These are phyloP conservation scores for Aureobasidium pullulans DNA, from an alignment of 2,329 filamentous ascomycete species.

Conservation along the genomic window DNA sequence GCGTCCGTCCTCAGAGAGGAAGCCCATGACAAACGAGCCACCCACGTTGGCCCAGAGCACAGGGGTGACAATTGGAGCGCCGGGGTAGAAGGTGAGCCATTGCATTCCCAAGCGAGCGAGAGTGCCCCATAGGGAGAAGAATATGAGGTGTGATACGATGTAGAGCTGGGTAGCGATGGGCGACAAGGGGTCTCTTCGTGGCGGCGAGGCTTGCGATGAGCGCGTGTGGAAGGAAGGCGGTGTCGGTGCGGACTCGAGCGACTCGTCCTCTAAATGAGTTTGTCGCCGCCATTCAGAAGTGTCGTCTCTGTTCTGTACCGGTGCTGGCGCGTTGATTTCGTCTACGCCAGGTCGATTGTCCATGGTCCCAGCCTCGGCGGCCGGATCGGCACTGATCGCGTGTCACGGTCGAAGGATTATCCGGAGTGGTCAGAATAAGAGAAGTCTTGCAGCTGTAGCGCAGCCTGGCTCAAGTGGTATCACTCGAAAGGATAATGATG, in stretches of 20 bases:
- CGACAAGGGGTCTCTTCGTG: neutral
- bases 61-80: slow-evolving; percentile 64
- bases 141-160: slow-evolving; percentile 71
- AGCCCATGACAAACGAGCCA: slow-evolving; percentile 78
- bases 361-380: too few species aligned
- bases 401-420: too few species aligned
- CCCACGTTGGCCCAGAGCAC: slow-evolving; percentile 83
- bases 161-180: slow-evolving; percentile 39
- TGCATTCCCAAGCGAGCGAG: slow-evolving; percentile 75
- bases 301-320: slow-evolving; percentile 12
- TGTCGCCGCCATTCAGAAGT: neutral
- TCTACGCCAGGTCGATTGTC: neutral
- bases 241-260: slow-evolving; percentile 42
- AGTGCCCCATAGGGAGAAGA: slow-evolving; percentile 81
- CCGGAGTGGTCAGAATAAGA: neutral
- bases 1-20: slow-evolving; percentile 69
- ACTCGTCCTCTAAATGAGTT: slow-evolving; percentile 20
- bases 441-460: neutral
- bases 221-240: slow-evolving; percentile 11
- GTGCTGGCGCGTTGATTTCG: slow-evolving; percentile 17
- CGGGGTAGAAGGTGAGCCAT: slow-evolving; percentile 71
- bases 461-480: neutral
- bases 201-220: slow-evolving; percentile 4
- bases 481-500: neutral
- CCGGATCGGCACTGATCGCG: too few species aligned